A percentile compares a stretch with the other conserved stretches of the same genome.
These are phyloP conservation scores for Pythium sukuiense DNA, from an alignment of 352 stramenopile genomes.

Conservation along the genomic window DNA sequence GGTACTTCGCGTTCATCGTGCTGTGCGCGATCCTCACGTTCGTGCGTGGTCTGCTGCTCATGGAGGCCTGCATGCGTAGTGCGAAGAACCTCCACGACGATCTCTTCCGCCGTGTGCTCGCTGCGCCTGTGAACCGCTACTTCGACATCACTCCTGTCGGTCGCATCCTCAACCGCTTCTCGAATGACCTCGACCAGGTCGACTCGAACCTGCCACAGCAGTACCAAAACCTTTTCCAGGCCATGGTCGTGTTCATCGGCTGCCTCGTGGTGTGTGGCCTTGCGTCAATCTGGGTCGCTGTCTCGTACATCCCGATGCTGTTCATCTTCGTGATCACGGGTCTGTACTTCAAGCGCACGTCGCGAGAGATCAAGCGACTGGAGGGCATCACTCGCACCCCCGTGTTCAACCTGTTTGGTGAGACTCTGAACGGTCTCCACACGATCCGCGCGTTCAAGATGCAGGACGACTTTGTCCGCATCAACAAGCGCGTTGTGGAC, in stretches of 20 bases:
- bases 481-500: conserved; percentile 37
- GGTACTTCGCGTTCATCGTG: conserved; percentile 39
- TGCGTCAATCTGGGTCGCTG: conserved; percentile 24
- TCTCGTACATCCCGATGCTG: conserved; percentile 58
- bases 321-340: conserved; percentile 39
- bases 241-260: conserved; percentile 20
- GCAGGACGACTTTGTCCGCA: conserved; percentile 27
- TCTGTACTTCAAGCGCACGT: conserved; percentile 82
- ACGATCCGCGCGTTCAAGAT: conserved; percentile 88
- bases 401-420: conserved; percentile 91
- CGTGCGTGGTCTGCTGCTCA: conserved; percentile 31
- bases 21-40: conserved; percentile 27
- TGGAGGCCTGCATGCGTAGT: conserved; percentile 36
- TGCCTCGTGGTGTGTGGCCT: conserved; percentile 22
- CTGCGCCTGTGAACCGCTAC: conserved; percentile 52
- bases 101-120: conserved; percentile 41
- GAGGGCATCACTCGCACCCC: conserved; percentile 87
- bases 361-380: conserved; percentile 91
- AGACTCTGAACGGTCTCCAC: conserved; percentile 90
- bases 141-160: conserved; percentile 68
- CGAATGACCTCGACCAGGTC: conserved; percentile 57
- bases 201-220: conserved; percentile 40
- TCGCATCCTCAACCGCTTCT: conserved; percentile 66
- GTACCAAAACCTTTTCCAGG: conserved; percentile 24
- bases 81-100: conserved; percentile 41